Percentiles rank a stretch among this genome's conserved stretches.
phyloP scores from a whole-genome alignment of 805 yeast genomes.

The fission yeast (Schizosaccharomyces pombe) region DNA sequence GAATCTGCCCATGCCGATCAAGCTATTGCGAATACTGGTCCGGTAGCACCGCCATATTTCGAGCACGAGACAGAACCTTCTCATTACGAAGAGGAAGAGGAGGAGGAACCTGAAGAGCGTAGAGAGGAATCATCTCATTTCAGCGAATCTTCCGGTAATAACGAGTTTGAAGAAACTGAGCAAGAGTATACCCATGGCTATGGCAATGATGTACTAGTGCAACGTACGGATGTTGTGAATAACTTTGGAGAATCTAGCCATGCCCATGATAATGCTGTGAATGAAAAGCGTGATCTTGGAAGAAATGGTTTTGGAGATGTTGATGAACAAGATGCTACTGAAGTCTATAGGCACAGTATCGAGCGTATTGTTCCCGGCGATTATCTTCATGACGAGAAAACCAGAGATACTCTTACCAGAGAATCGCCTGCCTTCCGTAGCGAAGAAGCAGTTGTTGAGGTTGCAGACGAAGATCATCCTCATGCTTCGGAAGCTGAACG shows the following conservation, averaged over 20 bases:
- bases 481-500: too few species aligned
- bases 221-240: too few species aligned
- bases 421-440: background rate
- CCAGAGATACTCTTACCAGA: background rate
- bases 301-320: background rate
- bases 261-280: background rate
- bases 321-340: too few species aligned
- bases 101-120: too few species aligned
- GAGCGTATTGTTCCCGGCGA: background rate
- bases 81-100: too few species aligned
- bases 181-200: too few species aligned
- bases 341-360: background rate
- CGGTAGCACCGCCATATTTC: too few species aligned
- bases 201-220: too few species aligned
- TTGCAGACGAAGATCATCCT: background rate
- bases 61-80: background rate
- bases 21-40: background rate
- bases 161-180: too few species aligned
- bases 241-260: background rate
- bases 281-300: background rate
- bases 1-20: background rate
- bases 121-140: too few species aligned
- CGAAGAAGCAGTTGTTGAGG: too few species aligned
- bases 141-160: too few species aligned
- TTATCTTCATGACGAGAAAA: background rate